Percentiles rank a stretch among this genome's conserved stretches.
phyloP scores from a whole-genome alignment of 2,329 filamentous ascomycete species.

The Arthrobotrys conoides region DNA sequence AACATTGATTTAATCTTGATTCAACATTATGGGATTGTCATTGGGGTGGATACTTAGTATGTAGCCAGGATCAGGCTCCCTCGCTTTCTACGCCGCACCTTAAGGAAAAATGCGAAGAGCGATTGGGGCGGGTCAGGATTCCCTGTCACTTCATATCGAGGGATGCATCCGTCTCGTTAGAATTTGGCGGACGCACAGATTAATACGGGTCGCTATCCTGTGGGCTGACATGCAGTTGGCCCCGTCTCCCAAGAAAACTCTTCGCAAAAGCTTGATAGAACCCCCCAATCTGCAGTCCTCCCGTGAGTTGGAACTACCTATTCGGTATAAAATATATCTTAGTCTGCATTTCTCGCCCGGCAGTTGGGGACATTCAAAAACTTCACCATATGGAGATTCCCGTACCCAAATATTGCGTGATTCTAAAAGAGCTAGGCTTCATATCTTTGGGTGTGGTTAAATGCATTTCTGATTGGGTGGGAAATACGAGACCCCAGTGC shows the following conservation, averaged over 20 bases:
- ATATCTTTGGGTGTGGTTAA: slow-evolving; percentile 35
- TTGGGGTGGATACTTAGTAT: not conserved
- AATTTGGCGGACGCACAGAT: slow-evolving; percentile 15
- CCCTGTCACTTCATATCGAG: slow-evolving; percentile 13
- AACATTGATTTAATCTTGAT: not conserved
- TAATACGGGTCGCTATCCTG: slow-evolving; percentile 12
- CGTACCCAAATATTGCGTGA: not conserved
- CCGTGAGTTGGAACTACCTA: not conserved
- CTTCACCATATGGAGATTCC: not conserved
- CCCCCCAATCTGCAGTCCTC: not conserved
- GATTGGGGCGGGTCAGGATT: slow-evolving; percentile 27
- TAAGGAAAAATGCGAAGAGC: slow-evolving; percentile 26
- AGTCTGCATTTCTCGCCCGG: not conserved
- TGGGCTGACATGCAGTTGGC: slow-evolving; percentile 51
- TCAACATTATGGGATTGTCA: not conserved
- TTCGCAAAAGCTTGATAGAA: slow-evolving; percentile 18
- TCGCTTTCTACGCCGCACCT: slow-evolving; percentile 40
- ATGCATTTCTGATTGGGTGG: slow-evolving; percentile 38
- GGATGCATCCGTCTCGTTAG: slow-evolving; percentile 47
- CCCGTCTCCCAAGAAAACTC: slow-evolving; percentile 1
- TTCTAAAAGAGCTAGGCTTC: not conserved
- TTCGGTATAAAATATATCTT: not conserved
- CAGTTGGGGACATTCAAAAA: not conserved
- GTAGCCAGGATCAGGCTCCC: slow-evolving; percentile 1
- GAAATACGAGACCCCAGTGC: slow-evolving; percentile 8